A percentile compares a stretch with the other conserved stretches of the same genome.
Conservation (phyloP, 441 rosid species). For the Corymbia calophylla region DNA sequence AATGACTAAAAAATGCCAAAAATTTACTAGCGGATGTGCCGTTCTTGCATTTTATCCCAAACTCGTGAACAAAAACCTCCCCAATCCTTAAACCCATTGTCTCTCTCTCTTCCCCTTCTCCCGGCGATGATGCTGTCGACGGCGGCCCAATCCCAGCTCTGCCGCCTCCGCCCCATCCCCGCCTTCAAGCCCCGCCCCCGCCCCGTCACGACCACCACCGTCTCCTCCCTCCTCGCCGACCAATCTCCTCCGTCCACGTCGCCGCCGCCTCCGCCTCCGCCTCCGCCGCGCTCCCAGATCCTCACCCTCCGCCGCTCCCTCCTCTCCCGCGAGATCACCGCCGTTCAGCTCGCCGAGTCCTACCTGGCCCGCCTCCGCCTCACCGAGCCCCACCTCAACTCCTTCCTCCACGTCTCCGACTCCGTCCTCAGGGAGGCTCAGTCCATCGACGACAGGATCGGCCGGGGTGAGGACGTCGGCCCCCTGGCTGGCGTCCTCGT, state of each 20-base stretch:
- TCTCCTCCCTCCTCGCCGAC: constrained; percentile 14
- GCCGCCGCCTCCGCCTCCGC: background rate
- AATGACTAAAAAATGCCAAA: background rate
- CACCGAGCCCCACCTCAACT: constrained; percentile 75
- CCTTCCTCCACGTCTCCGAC: constrained; percentile 67
- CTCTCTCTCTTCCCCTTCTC: constrained; percentile 30
- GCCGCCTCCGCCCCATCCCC: constrained; percentile 2
- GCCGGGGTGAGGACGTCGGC: constrained; percentile 53
- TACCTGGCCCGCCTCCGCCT: constrained; percentile 56
- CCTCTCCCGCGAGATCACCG: constrained; percentile 57
- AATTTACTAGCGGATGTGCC: accelerated
- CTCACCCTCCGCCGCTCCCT: constrained; percentile 69
- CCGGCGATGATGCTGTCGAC: constrained; percentile 7
- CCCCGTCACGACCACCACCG: constrained; percentile 14
- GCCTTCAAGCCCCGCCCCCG: constrained; percentile 6
- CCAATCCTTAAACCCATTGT: constrained; percentile 49
- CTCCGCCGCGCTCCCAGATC: constrained; percentile 61
- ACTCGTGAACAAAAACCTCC: constrained; percentile 27
- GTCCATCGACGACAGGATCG: constrained; percentile 37
- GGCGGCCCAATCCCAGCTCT: constrained; percentile 2
- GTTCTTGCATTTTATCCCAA: background rate
- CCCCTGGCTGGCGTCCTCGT: constrained; percentile 79
- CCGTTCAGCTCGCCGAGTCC: constrained; percentile 61
- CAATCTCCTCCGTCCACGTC: constrained; percentile 14
- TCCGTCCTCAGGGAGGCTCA: constrained; percentile 48